A percentile compares a stretch with the other conserved stretches of the same genome.
phyloP scores from a whole-genome alignment of 1,284 basidiomycete species.

The Austroboletus olivaceoglutinosus region DNA sequence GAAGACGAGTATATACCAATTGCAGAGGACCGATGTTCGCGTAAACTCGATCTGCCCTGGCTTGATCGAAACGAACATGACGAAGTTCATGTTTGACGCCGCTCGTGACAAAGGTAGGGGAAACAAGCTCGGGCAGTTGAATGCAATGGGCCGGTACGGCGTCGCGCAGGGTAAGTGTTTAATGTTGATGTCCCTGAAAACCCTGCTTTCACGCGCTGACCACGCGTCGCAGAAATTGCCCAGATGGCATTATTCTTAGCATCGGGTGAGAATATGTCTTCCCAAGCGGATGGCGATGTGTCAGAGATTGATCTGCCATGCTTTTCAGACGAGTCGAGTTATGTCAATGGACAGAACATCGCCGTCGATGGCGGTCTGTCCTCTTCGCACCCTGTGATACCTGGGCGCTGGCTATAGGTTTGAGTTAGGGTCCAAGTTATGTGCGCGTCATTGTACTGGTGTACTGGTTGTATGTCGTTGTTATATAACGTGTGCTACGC shows the following conservation, averaged over 20 bases:
- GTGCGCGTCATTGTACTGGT: not conserved
- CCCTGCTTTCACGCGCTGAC: slow-evolving; percentile 20
- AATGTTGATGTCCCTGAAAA: not conserved
- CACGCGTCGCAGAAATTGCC: slow-evolving; percentile 64
- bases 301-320: slow-evolving; percentile 13
- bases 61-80: slow-evolving; percentile 91
- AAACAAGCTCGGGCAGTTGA: slow-evolving; percentile 82
- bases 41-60: slow-evolving; percentile 92
- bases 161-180: slow-evolving; percentile 62
- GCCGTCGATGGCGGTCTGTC: slow-evolving; percentile 86
- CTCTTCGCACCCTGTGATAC: slow-evolving; percentile 50
- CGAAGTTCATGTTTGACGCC: slow-evolving; percentile 66
- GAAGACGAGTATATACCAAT: slow-evolving; percentile 76
- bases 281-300: not conserved
- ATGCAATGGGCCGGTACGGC: slow-evolving; percentile 79
- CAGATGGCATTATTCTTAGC: slow-evolving; percentile 84
- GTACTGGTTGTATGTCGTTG: not conserved
- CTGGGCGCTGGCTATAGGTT: slow-evolving; percentile 35
- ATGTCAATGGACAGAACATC: slow-evolving; percentile 88
- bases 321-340: slow-evolving; percentile 78
- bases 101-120: slow-evolving; percentile 73
- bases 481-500: no score
- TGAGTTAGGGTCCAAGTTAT: not conserved
- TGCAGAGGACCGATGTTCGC: slow-evolving; percentile 80
- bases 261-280: slow-evolving; percentile 54